phyloP scores from a whole-genome alignment of 2,329 filamentous ascomycete species.

The Cercospora citrullina region DNA sequence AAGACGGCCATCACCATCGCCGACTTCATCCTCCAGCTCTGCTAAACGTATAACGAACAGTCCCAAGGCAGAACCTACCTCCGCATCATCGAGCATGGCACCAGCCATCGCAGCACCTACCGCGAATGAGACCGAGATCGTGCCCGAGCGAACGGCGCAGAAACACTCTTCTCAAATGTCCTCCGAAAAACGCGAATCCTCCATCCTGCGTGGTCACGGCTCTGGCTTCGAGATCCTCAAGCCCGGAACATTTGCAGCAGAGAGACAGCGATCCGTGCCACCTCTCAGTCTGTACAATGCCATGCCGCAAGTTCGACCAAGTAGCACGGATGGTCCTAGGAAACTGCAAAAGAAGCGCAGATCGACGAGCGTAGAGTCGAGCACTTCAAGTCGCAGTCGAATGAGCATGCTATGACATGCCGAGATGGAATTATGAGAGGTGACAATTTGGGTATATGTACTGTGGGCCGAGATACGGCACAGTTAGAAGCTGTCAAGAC shows the following conservation, averaged over 20 bases:
- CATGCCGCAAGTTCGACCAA: slow-evolving; percentile 24
- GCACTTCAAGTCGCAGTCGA: slow-evolving; percentile 13
- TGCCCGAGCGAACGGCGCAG: slow-evolving; percentile 1
- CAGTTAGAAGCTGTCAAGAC: not conserved
- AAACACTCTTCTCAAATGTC: slow-evolving; percentile 15
- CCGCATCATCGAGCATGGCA: not conserved
- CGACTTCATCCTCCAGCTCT: slow-evolving; percentile 6
- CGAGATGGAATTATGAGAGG: not conserved
- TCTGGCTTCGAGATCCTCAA: slow-evolving; percentile 41
- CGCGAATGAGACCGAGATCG: not conserved
- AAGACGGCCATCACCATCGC: slow-evolving; percentile 2
- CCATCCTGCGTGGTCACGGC: slow-evolving; percentile 37
- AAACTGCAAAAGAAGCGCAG: slow-evolving; percentile 39
- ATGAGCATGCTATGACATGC: slow-evolving; percentile 16
- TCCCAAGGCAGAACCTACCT: not conserved
- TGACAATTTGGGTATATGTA: not conserved
- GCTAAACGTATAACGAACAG: slow-evolving; percentile 2
- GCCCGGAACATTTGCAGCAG: slow-evolving; percentile 35
- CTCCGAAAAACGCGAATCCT: slow-evolving; percentile 31
- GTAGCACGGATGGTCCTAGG: slow-evolving; percentile 27
- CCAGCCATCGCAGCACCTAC: too few species aligned
- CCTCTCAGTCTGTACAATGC: slow-evolving; percentile 33
- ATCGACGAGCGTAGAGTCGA: slow-evolving; percentile 30
- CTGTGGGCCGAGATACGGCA: not conserved
- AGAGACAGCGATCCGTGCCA: slow-evolving; percentile 28